Base-by-base conservation (phyloP, 2,329 filamentous ascomycete genomes). In the Diaporthe sp. region DNA sequence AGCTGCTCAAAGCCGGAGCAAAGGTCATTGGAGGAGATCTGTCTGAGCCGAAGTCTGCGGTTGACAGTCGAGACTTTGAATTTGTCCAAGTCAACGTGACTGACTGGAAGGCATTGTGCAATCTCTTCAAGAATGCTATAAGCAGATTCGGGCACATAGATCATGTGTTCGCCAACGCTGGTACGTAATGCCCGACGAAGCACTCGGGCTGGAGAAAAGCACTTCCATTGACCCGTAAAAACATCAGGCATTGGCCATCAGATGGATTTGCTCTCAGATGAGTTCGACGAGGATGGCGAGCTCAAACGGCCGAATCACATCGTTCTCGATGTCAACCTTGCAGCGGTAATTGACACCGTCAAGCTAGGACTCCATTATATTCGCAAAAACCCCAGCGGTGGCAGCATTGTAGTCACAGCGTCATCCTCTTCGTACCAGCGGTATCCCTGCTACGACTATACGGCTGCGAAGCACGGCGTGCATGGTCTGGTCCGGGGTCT, bases 101-200 rank as follows among this genome's bases (percentile, higher is more conserved):
- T 28, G 46, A 68, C 22, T 68, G 65, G 65, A 68, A 68, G 31
- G 65, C 65, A 2, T 25, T 68, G 1, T 39, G 65, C 34, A 53
- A 39, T 19, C 46, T 68, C 5, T 68, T 68, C 65, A 68, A 53
- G 9, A 13, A 68, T 0, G 65, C 65, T 13, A 19, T 53, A 19
- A 68, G 8, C 13, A 53, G 5, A 13, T 53, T 68, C 15, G 65
- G 46, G 4, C 65, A 42, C 22, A 68, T 68, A 8, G 65, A 68
- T 13, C 65, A 68, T 68, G 65, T 68, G 3, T 68, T 68, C n/a
- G 65, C 65, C 13, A 68, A 68, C n/a, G 65, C 65, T 53, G 65
- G 65, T 68, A 34, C 31, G 65, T 68, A 68, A 22, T 25, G 3
- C 31, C 7, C 8, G 13, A 37, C 8, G 28, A 28, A 12, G 22